Base-by-base conservation (phyloP, 371 early-diverging fungal genomes). In the Mucor mucedo region DNA sequence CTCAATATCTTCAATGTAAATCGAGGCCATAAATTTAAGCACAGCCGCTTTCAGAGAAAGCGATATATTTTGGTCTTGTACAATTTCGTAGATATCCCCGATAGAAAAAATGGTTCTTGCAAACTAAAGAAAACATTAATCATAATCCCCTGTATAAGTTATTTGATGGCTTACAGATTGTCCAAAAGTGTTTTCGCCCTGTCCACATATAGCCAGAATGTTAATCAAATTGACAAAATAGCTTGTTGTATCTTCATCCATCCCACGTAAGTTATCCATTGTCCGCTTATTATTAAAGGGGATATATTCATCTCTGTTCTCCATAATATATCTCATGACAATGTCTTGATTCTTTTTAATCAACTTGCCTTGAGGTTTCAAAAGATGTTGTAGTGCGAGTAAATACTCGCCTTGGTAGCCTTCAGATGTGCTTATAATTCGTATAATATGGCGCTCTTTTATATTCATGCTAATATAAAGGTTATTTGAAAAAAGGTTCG, bases 131-230 rank as follows among this genome's bases (percentile, higher is more conserved):
- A 21, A 5, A 47, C 0, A 27, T 27, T 27, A 47, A 27, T 27
- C 8, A 1, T 21, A 8, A 21, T 21, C 21, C n/a, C 0, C 21
- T 14, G 48, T 5, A 27, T 47, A 47, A 11, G 42, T 13, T 13
- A 42, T 13, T 13, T 13, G 42, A 4, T 42, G 11, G 5, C 48
- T n/a, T 47, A 47, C 48, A n/a, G 82, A 74, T 60, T 85, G 83
- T 8, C 77, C 75, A 69, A 80, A 78, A 7, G 73, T 72, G 47
- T 83, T 85, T 42, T 79, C 81, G 7, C 79, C 81, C 67, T 85
- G 80, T 6, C 79, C 82, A 70, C 83, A 83, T 10, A 79, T 56
- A 9, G 79, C 63, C 13, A 85, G 50, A 14, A 82, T 52, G 40
- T 72, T 73, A 30, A 83, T 69, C 53, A 82, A 62, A 14, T 77